These are phyloP conservation scores for Lodderomyces margitis DNA, from an alignment of 1,139 yeast species.

Conservation along the genomic window DNA sequence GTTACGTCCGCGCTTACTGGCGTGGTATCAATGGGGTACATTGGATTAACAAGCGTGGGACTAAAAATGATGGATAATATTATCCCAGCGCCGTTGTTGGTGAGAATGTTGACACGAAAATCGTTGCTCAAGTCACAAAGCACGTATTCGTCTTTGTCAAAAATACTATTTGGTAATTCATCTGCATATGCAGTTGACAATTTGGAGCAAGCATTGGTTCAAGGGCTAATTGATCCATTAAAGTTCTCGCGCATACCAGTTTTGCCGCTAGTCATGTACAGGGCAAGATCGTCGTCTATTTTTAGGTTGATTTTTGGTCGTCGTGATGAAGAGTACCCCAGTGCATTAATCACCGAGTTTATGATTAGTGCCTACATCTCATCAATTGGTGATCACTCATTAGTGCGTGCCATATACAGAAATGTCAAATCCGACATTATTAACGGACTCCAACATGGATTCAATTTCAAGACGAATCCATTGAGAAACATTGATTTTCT, in stretches of 20 bases:
- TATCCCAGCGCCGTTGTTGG: constrained; percentile 35
- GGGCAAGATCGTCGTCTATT: constrained; percentile 40
- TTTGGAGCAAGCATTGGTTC: constrained; percentile 33
- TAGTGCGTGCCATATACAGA: constrained; percentile 20
- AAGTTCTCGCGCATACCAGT: constrained; percentile 42
- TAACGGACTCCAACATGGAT: constrained; percentile 5
- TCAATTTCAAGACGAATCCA: constrained; percentile 9
- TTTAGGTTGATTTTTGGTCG: constrained; percentile 27
- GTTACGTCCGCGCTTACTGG: constrained; percentile 44
- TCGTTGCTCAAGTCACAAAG: constrained; percentile 8
- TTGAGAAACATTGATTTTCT: constrained; percentile 29
- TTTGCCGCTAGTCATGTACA: constrained; percentile 39
- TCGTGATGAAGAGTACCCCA: constrained; percentile 16
- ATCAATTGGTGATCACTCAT: constrained; percentile 38
- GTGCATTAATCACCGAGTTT: constrained; percentile 32
- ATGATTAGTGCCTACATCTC: constrained; percentile 39
- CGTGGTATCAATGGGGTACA: constrained; percentile 40
- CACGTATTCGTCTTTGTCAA: constrained; percentile 18
- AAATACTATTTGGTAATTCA: constrained; percentile 20
- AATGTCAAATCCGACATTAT: constrained; percentile 10
- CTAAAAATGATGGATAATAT: constrained; percentile 38
- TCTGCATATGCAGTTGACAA: constrained; percentile 25
- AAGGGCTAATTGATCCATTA: constrained; percentile 39
- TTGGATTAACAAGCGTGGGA: constrained; percentile 43
- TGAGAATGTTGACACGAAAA: constrained; percentile 27